Percentiles rank a stretch among this genome's conserved stretches.
These are phyloP conservation scores for Rhododendron mucronatum DNA, from an alignment of 148 eudicot genomes.

Conservation along the genomic window DNA sequence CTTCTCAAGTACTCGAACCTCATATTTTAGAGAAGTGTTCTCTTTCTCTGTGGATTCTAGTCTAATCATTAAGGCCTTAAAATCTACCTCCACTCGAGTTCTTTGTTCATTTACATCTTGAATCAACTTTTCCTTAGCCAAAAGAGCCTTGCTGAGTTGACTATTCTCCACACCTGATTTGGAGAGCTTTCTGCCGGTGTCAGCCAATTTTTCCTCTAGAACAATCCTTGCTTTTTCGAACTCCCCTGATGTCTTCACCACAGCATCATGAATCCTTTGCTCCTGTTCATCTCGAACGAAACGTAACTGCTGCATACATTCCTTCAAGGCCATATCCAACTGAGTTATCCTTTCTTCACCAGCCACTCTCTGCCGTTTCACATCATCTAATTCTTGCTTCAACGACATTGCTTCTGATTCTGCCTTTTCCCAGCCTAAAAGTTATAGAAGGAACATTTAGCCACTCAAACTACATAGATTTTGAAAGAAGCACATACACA, in stretches of 20 bases:
- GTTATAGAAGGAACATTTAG: background rate
- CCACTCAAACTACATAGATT: background rate
- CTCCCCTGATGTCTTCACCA: slow-evolving; percentile 53
- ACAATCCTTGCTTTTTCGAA: slow-evolving; percentile 38
- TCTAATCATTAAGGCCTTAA: slow-evolving; percentile 41
- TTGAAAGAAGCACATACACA: background rate
- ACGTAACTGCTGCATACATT: slow-evolving; percentile 82
- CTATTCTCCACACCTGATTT: slow-evolving; percentile 47
- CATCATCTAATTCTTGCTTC: slow-evolving; percentile 63
- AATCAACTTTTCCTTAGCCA: slow-evolving; percentile 53
- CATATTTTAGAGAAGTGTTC: slow-evolving; percentile 69
- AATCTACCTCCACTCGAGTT: slow-evolving; percentile 39
- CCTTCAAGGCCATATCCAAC: slow-evolving; percentile 71
- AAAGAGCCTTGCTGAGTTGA: slow-evolving; percentile 45
- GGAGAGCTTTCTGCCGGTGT: slow-evolving; percentile 33
- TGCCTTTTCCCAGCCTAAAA: slow-evolving; percentile 82
- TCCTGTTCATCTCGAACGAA: slow-evolving; percentile 86
- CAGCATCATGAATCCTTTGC: slow-evolving; percentile 70
- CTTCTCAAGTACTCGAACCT: slow-evolving; percentile 76
- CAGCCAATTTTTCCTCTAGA: slow-evolving; percentile 51
- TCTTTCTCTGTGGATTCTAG: slow-evolving; percentile 57
- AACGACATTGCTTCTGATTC: slow-evolving; percentile 55
- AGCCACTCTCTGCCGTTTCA: slow-evolving; percentile 40
- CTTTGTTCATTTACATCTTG: slow-evolving; percentile 46
- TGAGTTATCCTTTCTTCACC: slow-evolving; percentile 56